Evolutionary conservation across 2,329 filamentous ascomycete genomes (phyloP).

Genomic region (Aureobasidium vineae): DNA sequence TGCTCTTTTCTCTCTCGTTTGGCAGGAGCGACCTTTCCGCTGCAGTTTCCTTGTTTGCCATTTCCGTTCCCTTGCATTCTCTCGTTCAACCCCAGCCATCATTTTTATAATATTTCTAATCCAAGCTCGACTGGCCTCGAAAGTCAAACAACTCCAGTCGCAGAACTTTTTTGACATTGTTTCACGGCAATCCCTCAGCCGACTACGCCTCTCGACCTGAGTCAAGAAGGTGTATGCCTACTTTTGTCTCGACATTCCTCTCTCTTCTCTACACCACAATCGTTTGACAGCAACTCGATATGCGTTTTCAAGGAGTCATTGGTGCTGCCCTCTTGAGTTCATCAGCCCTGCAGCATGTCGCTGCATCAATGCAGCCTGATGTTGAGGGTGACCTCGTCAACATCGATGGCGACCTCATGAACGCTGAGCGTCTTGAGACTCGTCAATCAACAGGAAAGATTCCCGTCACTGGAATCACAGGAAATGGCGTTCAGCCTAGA

Average conservation of each 20-base stretch:
- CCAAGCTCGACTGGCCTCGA: constrained; percentile 10
- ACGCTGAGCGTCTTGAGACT: constrained; percentile 16
- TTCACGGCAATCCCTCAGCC: constrained; percentile 3
- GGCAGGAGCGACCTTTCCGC: constrained; percentile 21
- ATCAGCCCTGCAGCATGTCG: constrained; percentile 22
- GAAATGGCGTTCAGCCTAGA: constrained; percentile 46
- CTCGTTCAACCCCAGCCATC: constrained; percentile 20
- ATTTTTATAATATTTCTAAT: constrained; percentile 19
- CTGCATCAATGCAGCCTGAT: constrained; percentile 15
- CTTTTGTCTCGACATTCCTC: constrained; percentile 12
- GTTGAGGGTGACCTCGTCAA: constrained; percentile 8
- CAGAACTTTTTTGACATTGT: constrained; percentile 13
- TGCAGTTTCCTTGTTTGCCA: constrained; percentile 24
- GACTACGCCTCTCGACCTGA: neutral
- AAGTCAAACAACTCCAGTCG: constrained; percentile 18
- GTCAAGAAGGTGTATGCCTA: constrained; percentile 7
- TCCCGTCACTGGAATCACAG: constrained; percentile 37
- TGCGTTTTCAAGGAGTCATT: constrained; percentile 21
- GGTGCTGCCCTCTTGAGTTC: constrained; percentile 14
- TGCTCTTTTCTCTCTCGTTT: neutral
- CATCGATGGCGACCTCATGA: constrained; percentile 7
- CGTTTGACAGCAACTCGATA: constrained; percentile 14
- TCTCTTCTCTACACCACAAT: constrained; percentile 19
- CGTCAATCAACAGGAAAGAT: constrained; percentile 27
- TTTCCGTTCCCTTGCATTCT: constrained; percentile 21